Evolutionary conservation across 306 rosid genomes (phyloP).

Genomic region (Nissolia schottii): DNA sequence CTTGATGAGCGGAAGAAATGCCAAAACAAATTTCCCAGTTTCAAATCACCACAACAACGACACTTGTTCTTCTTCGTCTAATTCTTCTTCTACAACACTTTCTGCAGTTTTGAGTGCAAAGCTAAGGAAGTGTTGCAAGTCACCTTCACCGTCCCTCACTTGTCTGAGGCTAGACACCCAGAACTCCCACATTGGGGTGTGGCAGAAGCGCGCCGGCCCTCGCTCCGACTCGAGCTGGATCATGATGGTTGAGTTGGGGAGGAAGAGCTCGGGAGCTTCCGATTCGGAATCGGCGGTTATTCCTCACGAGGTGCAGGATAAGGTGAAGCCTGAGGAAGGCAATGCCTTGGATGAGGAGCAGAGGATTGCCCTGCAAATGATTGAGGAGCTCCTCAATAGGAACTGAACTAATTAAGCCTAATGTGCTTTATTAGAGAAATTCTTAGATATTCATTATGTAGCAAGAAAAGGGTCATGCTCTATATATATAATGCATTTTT

Average conservation of each 20-base stretch:
- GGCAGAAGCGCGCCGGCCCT: slow-evolving; percentile 70
- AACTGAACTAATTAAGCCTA: slow-evolving; percentile 4
- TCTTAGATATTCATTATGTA: neutral
- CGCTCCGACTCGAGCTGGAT: slow-evolving; percentile 68
- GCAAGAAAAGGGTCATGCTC: neutral
- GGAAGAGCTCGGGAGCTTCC: neutral
- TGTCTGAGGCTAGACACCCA: slow-evolving; percentile 80
- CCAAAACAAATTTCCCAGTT: slow-evolving; percentile 78
- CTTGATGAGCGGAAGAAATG: slow-evolving; percentile 73
- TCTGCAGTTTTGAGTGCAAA: slow-evolving; percentile 60
- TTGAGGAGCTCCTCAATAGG: slow-evolving; percentile 68
- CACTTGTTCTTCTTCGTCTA: neutral
- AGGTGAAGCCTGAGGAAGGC: slow-evolving; percentile 20
- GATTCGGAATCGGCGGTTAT: neutral
- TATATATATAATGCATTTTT: neutral
- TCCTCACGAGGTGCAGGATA: neutral
- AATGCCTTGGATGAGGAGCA: slow-evolving; percentile 48
- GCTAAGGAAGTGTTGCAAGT: slow-evolving; percentile 59
- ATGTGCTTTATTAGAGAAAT: neutral
- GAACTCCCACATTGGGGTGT: slow-evolving; percentile 73
- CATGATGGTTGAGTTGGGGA: slow-evolving; percentile 70
- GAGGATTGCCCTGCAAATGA: slow-evolving; percentile 64
- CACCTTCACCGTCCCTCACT: slow-evolving; percentile 71
- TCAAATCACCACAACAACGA: neutral
- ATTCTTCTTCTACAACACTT: slow-evolving; percentile 31